Conservation (phyloP, 495 filamentous ascomycete species). For the Xylaria venustula region DNA sequence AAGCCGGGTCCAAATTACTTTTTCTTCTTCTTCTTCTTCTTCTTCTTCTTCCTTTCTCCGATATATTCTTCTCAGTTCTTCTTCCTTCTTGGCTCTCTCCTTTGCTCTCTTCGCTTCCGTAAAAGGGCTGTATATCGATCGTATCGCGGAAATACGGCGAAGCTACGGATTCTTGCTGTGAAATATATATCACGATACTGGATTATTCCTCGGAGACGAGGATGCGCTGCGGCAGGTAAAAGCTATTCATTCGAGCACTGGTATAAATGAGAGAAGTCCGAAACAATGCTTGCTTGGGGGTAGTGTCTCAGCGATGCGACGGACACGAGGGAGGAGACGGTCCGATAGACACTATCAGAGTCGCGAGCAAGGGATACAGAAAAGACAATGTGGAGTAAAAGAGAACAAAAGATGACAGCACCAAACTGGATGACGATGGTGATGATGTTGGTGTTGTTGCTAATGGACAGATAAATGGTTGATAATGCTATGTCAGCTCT, state of each 20-base stretch:
- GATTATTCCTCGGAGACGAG: background rate
- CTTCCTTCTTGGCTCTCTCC: no score
- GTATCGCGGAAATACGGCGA: background rate
- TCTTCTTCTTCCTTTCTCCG: no score
- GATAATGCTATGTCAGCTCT: no score
- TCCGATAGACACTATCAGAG: background rate
- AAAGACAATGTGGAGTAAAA: background rate
- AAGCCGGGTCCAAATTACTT: no score
- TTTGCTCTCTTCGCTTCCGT: no score
- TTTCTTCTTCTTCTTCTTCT: no score
- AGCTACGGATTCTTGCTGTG: background rate
- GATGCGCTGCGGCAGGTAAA: background rate
- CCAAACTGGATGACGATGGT: background rate
- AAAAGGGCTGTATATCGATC: no score
- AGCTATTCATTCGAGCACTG: background rate
- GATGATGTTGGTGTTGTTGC: background rate
- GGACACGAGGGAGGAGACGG: slow-evolving; percentile 1
- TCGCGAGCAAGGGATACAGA: background rate
- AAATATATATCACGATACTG: background rate
- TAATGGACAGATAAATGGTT: background rate
- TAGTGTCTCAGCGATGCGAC: background rate
- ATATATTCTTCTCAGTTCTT: background rate
- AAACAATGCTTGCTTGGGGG: background rate
- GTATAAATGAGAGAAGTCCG: background rate
- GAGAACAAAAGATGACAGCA: background rate